Base-by-base conservation (phyloP, 768 basidiomycete species). In the Lactifluus hygrophoroides region DNA sequence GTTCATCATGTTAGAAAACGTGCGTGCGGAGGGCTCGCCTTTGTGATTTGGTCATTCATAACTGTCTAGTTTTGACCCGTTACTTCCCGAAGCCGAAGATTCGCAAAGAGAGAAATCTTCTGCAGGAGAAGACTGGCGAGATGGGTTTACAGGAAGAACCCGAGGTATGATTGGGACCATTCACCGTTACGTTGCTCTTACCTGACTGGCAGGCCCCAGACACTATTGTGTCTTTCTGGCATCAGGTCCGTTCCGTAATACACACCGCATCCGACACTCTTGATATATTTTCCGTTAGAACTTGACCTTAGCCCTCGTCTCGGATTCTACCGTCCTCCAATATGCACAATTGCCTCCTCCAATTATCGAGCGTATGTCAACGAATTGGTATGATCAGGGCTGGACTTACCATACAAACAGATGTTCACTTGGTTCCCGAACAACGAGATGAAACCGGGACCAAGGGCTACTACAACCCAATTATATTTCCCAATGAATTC, bases 401-500 rank as follows among this genome's bases (percentile, higher is more conserved):
- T 37, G 54, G 37, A 37, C 61, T 69, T 67, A 66, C 37, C 30
- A 9, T 55, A 25, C 10, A 32, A 51, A 54, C 65, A 88, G 89
- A 89, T 69, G 69, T 93, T 46, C 73, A 82, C 52, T 68, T 93
- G 40, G 74, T 86, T 38, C 77, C 80, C 4, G 76, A 73, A 25
- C 66, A 75, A 55, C 81, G 87, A 37, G 88, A 90, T 61, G 71
- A 79, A 37, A 81, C 82, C 23, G 85, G 86, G 4, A 78, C 76
- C 3, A 79, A 77, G 59, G 88, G 82, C 3, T 82, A 77, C 62
- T 93, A 94, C 78, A 88, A 84, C 66, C 95, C 95, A 9, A 84
- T 94, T 58, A 69, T 97, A 37, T 98, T 88, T 71, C 82, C 91
- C 14, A 98, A 98, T 68, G 93, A 96, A 67, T 97, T 97, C 72